These are phyloP conservation scores for Zygosaccharomyces sapae DNA, from an alignment of 1,139 yeast genomes.

Conservation along the genomic window DNA sequence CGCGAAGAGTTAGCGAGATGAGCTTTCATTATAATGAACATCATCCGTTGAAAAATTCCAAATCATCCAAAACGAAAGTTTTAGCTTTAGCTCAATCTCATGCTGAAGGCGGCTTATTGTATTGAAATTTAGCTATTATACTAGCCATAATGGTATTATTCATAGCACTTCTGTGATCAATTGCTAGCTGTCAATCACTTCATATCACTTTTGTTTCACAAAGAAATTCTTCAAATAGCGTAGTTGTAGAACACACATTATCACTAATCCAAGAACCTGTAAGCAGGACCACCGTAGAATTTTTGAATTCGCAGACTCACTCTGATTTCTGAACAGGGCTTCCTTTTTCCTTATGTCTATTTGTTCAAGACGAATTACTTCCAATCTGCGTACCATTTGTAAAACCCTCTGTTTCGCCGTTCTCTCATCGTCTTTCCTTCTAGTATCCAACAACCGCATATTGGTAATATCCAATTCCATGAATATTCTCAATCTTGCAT, in stretches of 20 bases:
- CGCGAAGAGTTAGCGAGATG: not conserved
- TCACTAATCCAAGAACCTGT: conserved; percentile 44
- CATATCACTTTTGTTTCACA: conserved; percentile 54
- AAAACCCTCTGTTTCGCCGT: conserved; percentile 43
- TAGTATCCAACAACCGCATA: conserved; percentile 45
- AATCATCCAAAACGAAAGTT: conserved; percentile 4
- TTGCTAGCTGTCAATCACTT: conserved; percentile 1
- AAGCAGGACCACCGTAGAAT: conserved; percentile 55
- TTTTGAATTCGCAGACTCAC: conserved; percentile 50
- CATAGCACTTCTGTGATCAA: not conserved
- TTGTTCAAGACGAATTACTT: conserved; percentile 52
- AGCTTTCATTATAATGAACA: not conserved
- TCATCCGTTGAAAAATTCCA: not conserved
- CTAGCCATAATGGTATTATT: not conserved
- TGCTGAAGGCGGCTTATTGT: not conserved
- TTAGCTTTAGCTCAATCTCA: not conserved
- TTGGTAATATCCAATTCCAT: conserved; percentile 51
- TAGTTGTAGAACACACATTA: conserved; percentile 60
- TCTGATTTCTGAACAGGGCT: conserved; percentile 49
- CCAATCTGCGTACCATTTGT: conserved; percentile 45
- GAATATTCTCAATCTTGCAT: conserved; percentile 41
- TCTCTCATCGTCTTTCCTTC: conserved; percentile 43
- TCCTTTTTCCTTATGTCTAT: conserved; percentile 50
- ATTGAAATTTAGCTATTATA: not conserved
- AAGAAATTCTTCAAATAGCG: conserved; percentile 57